A percentile compares a stretch with the other conserved stretches of the same genome.
phyloP scores from a whole-genome alignment of 192 early-diverging fungal genomes.

The Diversispora eburnea region DNA sequence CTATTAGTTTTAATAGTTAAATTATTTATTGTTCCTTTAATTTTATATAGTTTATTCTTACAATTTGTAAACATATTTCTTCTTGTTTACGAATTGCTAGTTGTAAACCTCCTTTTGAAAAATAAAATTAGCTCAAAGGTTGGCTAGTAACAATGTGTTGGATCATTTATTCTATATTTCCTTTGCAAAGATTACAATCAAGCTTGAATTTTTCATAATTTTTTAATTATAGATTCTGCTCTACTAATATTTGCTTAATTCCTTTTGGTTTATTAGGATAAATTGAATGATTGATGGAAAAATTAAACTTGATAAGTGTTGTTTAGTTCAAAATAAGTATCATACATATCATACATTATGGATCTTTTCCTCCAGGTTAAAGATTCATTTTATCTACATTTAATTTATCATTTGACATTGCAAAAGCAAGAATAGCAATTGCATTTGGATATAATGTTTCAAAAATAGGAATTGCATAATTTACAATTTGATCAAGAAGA shows the following conservation, averaged over 20 bases:
- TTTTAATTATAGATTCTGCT: neutral
- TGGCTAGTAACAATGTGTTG: no score
- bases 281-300: neutral
- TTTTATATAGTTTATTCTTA: no score
- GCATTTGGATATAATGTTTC: constrained; percentile 11
- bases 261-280: neutral
- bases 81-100: no score
- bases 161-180: no score
- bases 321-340: constrained; percentile 1
- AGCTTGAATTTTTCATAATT: no score
- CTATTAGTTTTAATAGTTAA: no score
- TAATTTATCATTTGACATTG: constrained; percentile 3
- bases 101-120: no score
- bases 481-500: constrained; percentile 13
- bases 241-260: constrained; percentile 8
- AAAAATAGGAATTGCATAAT: constrained; percentile 27
- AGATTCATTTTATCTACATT: constrained; percentile 28
- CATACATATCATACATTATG: neutral
- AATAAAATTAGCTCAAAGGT: no score
- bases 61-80: no score
- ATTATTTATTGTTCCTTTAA: no score
- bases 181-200: no score
- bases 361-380: constrained; percentile 20
- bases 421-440: constrained; percentile 21
- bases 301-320: neutral